These are phyloP conservation scores for Nigrograna mackinnonii DNA, from an alignment of 2,329 filamentous ascomycete species.

Conservation along the genomic window DNA sequence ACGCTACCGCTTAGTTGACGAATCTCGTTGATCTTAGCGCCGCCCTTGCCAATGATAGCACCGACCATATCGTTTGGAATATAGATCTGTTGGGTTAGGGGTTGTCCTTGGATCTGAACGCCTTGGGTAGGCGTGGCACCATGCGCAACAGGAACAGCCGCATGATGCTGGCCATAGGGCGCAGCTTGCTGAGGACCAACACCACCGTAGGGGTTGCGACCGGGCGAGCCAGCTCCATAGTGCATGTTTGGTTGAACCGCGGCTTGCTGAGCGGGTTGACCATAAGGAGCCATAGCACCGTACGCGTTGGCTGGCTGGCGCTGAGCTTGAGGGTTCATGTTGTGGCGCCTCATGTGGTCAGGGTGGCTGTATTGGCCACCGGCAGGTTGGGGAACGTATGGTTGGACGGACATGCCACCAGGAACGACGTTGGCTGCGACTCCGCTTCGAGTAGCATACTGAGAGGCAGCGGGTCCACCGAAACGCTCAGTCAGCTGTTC, in stretches of 20 bases:
- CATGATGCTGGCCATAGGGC: constrained; percentile 64
- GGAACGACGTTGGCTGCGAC: constrained; percentile 92
- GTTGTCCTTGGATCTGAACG: constrained; percentile 69
- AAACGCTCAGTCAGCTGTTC: constrained; percentile 98
- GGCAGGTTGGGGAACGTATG: constrained; percentile 90
- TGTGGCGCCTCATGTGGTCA: constrained; percentile 75
- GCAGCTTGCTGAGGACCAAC: constrained; percentile 79
- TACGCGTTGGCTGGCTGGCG: constrained; percentile 77
- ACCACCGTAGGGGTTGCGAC: constrained; percentile 73
- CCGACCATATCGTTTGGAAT: constrained; percentile 99
- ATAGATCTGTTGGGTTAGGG: constrained; percentile 96
- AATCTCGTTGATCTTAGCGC: constrained; percentile 99
- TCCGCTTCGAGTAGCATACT: constrained; percentile 93
- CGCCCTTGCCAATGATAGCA: constrained; percentile 97
- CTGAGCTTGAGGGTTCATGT: constrained; percentile 62
- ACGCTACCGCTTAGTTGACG: constrained; percentile 95
- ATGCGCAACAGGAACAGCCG: constrained; percentile 56
- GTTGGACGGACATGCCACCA: constrained; percentile 98
- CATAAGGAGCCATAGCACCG: constrained; percentile 53
- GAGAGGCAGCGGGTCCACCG: constrained; percentile 93
- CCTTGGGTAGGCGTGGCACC: constrained; percentile 66
- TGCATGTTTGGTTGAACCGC: constrained; percentile 62
- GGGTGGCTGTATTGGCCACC: constrained; percentile 91
- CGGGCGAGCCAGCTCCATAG: constrained; percentile 74
- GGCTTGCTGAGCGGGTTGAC: constrained; percentile 4